These are phyloP conservation scores for Phoenix roebelenii DNA, from an alignment of 176 grass and related monocot species.

Conservation along the genomic window DNA sequence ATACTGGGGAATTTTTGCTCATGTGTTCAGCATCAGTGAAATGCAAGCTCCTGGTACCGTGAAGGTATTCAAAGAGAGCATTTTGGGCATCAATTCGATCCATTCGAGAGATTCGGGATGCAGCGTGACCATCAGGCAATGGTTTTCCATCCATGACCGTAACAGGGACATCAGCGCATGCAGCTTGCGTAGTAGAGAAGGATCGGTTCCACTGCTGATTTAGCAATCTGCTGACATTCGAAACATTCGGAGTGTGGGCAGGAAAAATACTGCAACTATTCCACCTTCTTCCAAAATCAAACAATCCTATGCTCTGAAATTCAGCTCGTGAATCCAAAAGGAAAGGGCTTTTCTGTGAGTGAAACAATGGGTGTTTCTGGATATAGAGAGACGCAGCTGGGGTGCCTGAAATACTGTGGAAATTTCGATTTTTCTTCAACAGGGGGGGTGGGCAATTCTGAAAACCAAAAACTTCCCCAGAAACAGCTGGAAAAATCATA, in stretches of 20 bases:
- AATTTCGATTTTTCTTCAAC: slow-evolving; percentile 3
- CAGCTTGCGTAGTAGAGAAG: not conserved
- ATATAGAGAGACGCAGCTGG: not conserved
- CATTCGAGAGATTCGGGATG: slow-evolving; percentile 1
- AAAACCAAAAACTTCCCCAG: slow-evolving; percentile 15
- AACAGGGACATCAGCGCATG: not conserved
- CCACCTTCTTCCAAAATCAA: too few relatives aligned
- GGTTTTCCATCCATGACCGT: slow-evolving; percentile 2
- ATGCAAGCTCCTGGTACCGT: slow-evolving; percentile 23
- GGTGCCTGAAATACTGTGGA: not conserved
- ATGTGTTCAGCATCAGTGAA: slow-evolving; percentile 43
- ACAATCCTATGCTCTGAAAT: too few relatives aligned
- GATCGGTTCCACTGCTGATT: too few relatives aligned
- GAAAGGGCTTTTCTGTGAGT: too few relatives aligned
- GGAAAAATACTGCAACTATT: too few relatives aligned
- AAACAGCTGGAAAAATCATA: slow-evolving; percentile 3
- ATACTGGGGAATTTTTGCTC: slow-evolving; percentile 41
- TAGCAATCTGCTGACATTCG: too few relatives aligned
- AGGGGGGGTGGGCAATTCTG: not conserved
- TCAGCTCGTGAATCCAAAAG: too few relatives aligned
- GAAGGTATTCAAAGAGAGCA: slow-evolving; percentile 40
- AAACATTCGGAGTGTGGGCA: too few relatives aligned
- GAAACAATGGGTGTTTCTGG: too few relatives aligned
- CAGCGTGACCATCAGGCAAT: not conserved
- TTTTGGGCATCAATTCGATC: slow-evolving; percentile 23